These are phyloP conservation scores for Monotropa hypopitys DNA, from an alignment of 179 eudicot species.

Conservation along the genomic window DNA sequence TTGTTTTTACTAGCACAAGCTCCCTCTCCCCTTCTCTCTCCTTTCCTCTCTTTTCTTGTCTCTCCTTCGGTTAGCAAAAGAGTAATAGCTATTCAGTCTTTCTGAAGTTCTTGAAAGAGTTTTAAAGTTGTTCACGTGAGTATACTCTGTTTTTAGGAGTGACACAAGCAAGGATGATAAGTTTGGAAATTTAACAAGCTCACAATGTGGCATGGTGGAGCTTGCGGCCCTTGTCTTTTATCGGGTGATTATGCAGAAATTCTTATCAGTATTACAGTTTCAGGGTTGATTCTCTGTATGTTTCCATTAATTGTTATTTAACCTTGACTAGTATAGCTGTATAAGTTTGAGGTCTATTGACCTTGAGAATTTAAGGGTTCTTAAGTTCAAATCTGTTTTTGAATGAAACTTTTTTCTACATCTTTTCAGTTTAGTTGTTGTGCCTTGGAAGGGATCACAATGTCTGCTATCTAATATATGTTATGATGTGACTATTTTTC, in stretches of 20 bases:
- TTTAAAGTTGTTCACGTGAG: background rate
- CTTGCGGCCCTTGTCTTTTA: constrained; percentile 79
- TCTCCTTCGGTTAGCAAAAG: background rate
- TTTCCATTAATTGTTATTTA: background rate
- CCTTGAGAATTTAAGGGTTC: background rate
- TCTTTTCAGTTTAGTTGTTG: background rate
- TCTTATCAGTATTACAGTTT: background rate
- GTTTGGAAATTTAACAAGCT: constrained; percentile 45
- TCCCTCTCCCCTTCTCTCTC: background rate
- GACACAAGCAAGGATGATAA: constrained; percentile 64
- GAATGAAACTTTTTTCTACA: background rate
- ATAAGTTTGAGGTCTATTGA: background rate
- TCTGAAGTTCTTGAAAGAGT: constrained; percentile 1
- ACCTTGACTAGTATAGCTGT: background rate
- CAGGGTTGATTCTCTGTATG: background rate
- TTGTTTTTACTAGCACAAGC: background rate
- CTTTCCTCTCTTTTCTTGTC: background rate
- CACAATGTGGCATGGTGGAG: constrained; percentile 59
- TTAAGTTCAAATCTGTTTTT: background rate
- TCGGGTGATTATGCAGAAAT: constrained; percentile 41
- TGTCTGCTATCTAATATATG: background rate
- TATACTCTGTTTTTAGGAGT: constrained; percentile 29
- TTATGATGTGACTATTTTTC: background rate
- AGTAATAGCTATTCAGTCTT: background rate
- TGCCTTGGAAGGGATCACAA: background rate